Conservation (phyloP, 352 stramenopile genomes). For the Globisporangium alternatum region DNA sequence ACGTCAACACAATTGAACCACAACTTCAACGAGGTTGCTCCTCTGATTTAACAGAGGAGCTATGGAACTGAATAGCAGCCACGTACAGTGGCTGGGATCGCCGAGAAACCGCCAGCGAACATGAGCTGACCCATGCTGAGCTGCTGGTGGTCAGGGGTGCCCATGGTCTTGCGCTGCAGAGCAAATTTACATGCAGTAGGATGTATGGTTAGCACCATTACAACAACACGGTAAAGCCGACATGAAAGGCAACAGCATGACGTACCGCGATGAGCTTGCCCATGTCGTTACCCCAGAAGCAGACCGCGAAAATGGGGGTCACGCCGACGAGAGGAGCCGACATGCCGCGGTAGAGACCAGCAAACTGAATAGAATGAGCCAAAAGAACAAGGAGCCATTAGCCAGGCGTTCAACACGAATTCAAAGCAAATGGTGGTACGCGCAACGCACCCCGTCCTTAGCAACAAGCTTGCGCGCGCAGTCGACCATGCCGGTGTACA, state of each 20-base stretch:
- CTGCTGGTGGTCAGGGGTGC: slow-evolving; percentile 54
- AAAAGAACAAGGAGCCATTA: neutral
- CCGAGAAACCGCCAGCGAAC: slow-evolving; percentile 89
- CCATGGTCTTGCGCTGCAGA: slow-evolving; percentile 54
- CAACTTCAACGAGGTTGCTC: neutral
- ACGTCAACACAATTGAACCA: neutral
- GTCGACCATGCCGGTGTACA: slow-evolving; percentile 87
- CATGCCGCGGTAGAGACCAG: slow-evolving; percentile 94
- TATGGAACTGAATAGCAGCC: neutral
- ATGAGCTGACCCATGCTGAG: slow-evolving; percentile 85
- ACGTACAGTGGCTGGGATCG: slow-evolving; percentile 69
- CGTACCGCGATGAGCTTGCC: slow-evolving; percentile 90
- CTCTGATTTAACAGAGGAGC: neutral
- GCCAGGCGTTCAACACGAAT: neutral
- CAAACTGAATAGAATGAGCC: slow-evolving; percentile 36
- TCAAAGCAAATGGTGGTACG: neutral
- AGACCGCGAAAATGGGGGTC: slow-evolving; percentile 95
- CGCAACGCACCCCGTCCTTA: slow-evolving; percentile 85
- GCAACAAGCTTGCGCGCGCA: slow-evolving; percentile 92
- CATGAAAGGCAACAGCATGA: neutral
- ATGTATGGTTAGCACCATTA: slow-evolving; percentile 2
- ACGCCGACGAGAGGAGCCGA: slow-evolving; percentile 93
- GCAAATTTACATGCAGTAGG: neutral
- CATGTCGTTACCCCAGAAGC: slow-evolving; percentile 98
- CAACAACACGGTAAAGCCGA: neutral